Evolutionary conservation across 2,329 filamentous ascomycete genomes (phyloP), one percentile per base, ranked within the genome.

Genomic region (Cladobotryum protrusum): DNA sequence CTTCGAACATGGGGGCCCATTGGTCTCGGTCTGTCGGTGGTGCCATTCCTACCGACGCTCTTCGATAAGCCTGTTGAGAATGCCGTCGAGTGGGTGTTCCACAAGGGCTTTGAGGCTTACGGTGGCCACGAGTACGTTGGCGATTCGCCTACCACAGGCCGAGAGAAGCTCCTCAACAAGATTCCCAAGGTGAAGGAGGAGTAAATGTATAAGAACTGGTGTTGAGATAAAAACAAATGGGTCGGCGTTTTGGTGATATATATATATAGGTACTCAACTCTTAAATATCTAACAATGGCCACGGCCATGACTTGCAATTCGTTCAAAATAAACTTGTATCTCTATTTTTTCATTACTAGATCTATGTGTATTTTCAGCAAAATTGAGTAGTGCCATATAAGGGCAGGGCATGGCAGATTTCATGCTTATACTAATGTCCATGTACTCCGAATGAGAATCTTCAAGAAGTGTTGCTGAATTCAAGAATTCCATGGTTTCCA

Each of bases 31-130:
- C 65, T 90, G 33, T 72, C 83, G 0, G 76, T 89, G 8, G 90
- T 96, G 8, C 92, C 91, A 1, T 87, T 91, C 66, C 68, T 96
- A 50, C 92, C 91, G 0, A 83, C 78, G 52, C 70, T 96, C 49
- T 96, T 96, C 59, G 91, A 99, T 62, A 79, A 95, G 66, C 92
- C 93, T 1, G 89, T 99, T 6, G 93, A 97, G 70, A 79, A 89
- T 55, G 89, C 87, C 0, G 89, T 96, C 0, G 91, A 97, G 63
- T 96, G 86, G 86, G 67, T 79, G 3, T 97, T 97, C 72, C 87
- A 95, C 61, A 87, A 84, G 59, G 87, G 79, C 0, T 93, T 96
- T 63, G 79, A 83, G 63, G 65, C 79, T 1, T 78, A 89, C 50
- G 90, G 88, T 3, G 91, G 82, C 1, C 68, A 75, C 34, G 57